Evolutionary conservation across 2,329 filamentous ascomycete genomes (phyloP), one percentile per base, ranked within the genome.

Genomic region (Aspergillaceae sp.): DNA sequence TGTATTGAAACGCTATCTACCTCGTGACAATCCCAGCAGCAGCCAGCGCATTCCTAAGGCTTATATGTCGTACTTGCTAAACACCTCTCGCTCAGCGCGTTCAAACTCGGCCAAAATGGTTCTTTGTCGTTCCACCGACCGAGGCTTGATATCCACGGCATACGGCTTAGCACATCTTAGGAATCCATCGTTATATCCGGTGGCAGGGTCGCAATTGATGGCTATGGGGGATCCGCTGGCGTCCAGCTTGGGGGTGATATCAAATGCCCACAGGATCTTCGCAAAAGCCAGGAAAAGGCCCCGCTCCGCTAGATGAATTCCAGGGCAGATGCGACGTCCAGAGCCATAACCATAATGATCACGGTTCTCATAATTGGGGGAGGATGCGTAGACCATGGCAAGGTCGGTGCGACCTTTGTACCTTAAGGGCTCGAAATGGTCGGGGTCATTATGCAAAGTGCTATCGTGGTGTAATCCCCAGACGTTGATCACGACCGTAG

Each of bases 251-350:
- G 29, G 9, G 10, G 35, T 19, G 7, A 55, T 46, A 3, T 45
- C 19, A 33, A 64, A 65, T 1, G 56, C 77, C 78, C 78, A 82
- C 0, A 82, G 56, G 0, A 76, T 60, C 2, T 72, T 68, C 0
- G 74, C 66, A 19, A 77, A 69, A 38, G 66, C 70, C 1, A 75
- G 58, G 7, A 68, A 65, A 0, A 80, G 63, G 0, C 70, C 77
- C 0, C 74, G 70, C 37, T 75, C 71, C 0, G 74, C 75, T 1
- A 80, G 67, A 43, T 80, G 75, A 51, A 76, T 70, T 2, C 56
- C 56, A 6, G 56, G 57, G 38, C 57, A 60, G 36, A 57, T 48
- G 9, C 55, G 54, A 5, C 58, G 54, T 3, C 57, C 56, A 5
- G 46, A 42, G 4, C 58, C 57, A 35, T 54, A 60, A 3, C 43